phyloP scores from a whole-genome alignment of 805 yeast species.

The Candida michaelii region DNA sequence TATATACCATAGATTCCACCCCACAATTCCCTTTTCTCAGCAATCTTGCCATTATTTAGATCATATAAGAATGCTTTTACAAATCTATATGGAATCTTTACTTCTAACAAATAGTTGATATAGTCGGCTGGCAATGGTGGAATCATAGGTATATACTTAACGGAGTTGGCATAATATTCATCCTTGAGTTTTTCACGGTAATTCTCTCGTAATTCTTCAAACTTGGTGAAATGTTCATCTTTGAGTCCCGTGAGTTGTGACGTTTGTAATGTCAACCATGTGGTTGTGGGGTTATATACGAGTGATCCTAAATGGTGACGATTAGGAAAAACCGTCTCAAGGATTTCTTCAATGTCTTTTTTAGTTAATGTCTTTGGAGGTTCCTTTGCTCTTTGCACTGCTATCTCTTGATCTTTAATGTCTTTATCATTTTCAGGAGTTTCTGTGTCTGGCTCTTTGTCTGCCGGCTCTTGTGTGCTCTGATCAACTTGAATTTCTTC shows the following conservation, averaged over 20 bases:
- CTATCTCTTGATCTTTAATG: too few species aligned
- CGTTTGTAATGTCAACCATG: constrained; percentile 40
- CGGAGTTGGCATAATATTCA: constrained; percentile 20
- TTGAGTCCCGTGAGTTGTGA: constrained; percentile 31
- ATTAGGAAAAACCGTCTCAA: constrained; percentile 27
- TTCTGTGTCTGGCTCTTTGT: not conserved
- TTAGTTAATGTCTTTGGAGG: constrained; percentile 9
- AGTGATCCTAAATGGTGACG: constrained; percentile 51
- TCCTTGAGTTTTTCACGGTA: constrained; percentile 25
- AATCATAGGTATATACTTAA: constrained; percentile 35
- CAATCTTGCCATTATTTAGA: constrained; percentile 39
- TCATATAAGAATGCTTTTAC: constrained; percentile 38
- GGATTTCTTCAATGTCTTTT: constrained; percentile 21
- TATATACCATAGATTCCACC: constrained; percentile 79
- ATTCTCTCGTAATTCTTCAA: constrained; percentile 27
- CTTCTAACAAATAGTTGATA: constrained; percentile 46
- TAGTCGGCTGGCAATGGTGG: constrained; percentile 40
- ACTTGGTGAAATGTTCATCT: constrained; percentile 29
- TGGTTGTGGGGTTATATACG: constrained; percentile 57
- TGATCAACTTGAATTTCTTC: not conserved
- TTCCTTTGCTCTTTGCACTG: not conserved
- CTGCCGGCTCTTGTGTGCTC: not conserved
- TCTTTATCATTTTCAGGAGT: not conserved
- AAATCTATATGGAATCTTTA: constrained; percentile 52
- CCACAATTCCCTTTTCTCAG: constrained; percentile 59